phyloP scores from a whole-genome alignment of 306 rosid genomes.

The Arachis hypogaea region DNA sequence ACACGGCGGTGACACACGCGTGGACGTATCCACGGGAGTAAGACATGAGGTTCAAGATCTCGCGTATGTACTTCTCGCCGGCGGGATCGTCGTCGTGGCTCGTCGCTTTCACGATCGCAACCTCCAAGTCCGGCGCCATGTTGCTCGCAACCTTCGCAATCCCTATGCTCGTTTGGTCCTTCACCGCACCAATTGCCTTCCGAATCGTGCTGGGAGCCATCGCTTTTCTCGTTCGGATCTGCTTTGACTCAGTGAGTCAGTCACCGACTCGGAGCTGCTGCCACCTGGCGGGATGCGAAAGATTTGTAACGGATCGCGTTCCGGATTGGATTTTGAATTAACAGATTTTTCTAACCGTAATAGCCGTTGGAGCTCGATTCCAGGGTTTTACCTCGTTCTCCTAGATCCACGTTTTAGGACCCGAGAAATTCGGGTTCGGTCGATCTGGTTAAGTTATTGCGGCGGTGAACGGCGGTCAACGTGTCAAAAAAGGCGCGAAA shows the following conservation, averaged over 20 bases:
- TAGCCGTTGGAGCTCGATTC: neutral
- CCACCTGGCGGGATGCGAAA: neutral
- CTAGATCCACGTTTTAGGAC: slow-evolving; percentile 50
- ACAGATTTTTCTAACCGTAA: slow-evolving; percentile 26
- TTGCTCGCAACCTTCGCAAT: slow-evolving; percentile 92
- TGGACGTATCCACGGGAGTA: slow-evolving; percentile 81
- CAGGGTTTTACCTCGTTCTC: slow-evolving; percentile 18
- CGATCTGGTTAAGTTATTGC: slow-evolving; percentile 29
- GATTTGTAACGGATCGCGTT: neutral
- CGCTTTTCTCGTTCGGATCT: neutral
- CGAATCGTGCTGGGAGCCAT: slow-evolving; percentile 97
- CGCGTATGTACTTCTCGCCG: slow-evolving; percentile 78
- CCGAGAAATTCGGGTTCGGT: slow-evolving; percentile 10
- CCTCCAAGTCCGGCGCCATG: slow-evolving; percentile 96
- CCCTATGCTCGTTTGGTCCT: slow-evolving; percentile 99
- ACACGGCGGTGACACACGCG: slow-evolving; percentile 75
- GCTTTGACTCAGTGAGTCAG: slow-evolving; percentile 6
- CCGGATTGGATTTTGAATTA: neutral
- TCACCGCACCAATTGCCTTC: slow-evolving; percentile 95
- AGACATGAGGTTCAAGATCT: slow-evolving; percentile 72
- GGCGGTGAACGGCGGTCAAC: slow-evolving; percentile 18
- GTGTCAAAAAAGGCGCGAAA: slow-evolving; percentile 28
- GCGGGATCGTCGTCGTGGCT: slow-evolving; percentile 96
- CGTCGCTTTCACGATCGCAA: slow-evolving; percentile 92
- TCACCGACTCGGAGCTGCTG: neutral